Percentiles rank a stretch among this genome's conserved stretches.
These are phyloP conservation scores for Cordyceps pruinosa DNA, from an alignment of 2,329 filamentous ascomycete genomes.

Conservation along the genomic window DNA sequence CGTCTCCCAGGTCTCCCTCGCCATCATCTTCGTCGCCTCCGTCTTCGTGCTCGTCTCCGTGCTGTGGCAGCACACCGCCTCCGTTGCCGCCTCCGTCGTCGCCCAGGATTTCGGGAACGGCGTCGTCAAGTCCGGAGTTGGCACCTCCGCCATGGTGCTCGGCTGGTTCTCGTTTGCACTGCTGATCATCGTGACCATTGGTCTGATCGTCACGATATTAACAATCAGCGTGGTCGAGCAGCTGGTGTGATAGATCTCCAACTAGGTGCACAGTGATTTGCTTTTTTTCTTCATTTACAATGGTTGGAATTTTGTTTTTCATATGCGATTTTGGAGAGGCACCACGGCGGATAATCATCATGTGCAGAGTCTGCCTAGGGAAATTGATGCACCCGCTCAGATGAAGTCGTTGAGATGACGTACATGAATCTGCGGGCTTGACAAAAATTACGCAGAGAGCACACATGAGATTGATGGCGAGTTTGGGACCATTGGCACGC, in stretches of 20 bases:
- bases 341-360: no score
- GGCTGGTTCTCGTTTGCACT: conserved; percentile 96
- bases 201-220: conserved; percentile 90
- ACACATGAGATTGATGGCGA: not conserved
- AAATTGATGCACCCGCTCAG: no score
- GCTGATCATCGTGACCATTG: conserved; percentile 92
- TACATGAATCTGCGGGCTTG: no score
- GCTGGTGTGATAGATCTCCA: conserved; percentile 37
- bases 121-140: conserved; percentile 77
- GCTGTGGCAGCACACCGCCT: conserved; percentile 90
- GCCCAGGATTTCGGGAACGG: conserved; percentile 90
- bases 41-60: conserved; percentile 69
- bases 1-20: conserved; percentile 86
- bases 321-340: no score
- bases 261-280: not conserved
- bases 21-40: conserved; percentile 76
- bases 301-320: not conserved
- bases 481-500: conserved; percentile 1
- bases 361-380: no score
- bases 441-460: not conserved
- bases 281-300: not conserved
- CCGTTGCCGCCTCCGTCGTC: conserved; percentile 88
- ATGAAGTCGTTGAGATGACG: no score
- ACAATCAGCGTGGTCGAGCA: conserved; percentile 76
- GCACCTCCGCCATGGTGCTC: conserved; percentile 91